These are phyloP conservation scores for Nannochloropsis granulata DNA, from an alignment of 108 stramenopile genomes.

Conservation along the genomic window DNA sequence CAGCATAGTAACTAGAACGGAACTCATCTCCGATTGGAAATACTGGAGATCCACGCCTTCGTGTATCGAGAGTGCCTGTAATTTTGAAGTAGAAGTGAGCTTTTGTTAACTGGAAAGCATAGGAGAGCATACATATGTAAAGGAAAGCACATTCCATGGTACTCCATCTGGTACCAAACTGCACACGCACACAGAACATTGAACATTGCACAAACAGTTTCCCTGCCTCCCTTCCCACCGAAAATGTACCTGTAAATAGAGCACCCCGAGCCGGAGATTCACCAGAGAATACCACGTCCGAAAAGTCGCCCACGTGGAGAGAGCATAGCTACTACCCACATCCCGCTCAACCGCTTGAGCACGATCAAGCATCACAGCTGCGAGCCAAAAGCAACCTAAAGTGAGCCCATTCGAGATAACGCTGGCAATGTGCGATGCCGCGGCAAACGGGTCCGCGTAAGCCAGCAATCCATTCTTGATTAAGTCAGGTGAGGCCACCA, in stretches of 20 bases:
- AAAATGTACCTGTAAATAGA: not conserved
- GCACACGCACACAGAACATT: too few relatives aligned
- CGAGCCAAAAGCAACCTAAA: not conserved
- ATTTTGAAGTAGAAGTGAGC: not conserved
- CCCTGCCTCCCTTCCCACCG: too few relatives aligned
- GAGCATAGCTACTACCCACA: not conserved
- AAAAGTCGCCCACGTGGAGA: not conserved
- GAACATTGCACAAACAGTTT: too few relatives aligned
- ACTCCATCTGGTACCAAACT: too few relatives aligned
- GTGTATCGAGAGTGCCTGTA: not conserved
- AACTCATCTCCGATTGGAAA: not conserved
- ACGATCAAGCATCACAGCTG: not conserved
- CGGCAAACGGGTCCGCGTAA: not conserved
- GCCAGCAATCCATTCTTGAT: not conserved
- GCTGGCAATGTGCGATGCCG: not conserved
- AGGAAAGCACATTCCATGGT: too few relatives aligned
- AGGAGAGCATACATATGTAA: too few relatives aligned
- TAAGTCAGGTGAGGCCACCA: not conserved
- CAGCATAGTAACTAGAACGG: not conserved
- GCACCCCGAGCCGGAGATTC: not conserved
- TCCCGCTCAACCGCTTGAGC: not conserved
- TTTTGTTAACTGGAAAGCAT: too few relatives aligned
- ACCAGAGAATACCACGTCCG: not conserved
- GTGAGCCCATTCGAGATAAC: not conserved
- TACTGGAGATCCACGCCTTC: not conserved